A percentile compares a stretch with the other conserved stretches of the same genome.
Evolutionary conservation across 345 rosid species (phyloP).

Genomic region (Trapa bicornis): DNA sequence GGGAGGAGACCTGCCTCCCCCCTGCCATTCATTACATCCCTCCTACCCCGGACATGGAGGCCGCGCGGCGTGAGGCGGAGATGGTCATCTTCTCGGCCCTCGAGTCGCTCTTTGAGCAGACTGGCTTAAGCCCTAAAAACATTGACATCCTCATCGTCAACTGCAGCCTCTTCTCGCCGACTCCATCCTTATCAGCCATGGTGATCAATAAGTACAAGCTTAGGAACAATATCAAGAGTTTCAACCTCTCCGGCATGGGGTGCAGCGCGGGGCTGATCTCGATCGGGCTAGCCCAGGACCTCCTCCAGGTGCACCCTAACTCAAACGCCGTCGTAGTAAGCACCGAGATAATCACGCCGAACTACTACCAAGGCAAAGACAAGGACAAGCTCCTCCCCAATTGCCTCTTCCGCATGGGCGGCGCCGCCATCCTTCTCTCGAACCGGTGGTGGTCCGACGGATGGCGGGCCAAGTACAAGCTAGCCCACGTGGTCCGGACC

Average conservation of each 20-base stretch:
- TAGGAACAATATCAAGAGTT: slow-evolving; percentile 60
- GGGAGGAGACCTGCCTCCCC: slow-evolving; percentile 69
- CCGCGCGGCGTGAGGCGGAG: slow-evolving; percentile 49
- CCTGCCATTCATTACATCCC: slow-evolving; percentile 76
- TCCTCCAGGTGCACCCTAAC: slow-evolving; percentile 55
- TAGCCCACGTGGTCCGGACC: slow-evolving; percentile 58
- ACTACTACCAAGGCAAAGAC: slow-evolving; percentile 53
- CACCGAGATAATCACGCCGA: slow-evolving; percentile 64
- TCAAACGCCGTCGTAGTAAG: slow-evolving; percentile 54
- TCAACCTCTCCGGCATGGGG: slow-evolving; percentile 73
- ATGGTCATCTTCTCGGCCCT: slow-evolving; percentile 57
- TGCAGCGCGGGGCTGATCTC: slow-evolving; percentile 71
- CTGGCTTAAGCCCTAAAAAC: slow-evolving; percentile 48
- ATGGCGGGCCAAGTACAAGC: slow-evolving; percentile 50
- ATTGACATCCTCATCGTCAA: slow-evolving; percentile 57
- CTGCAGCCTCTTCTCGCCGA: slow-evolving; percentile 61
- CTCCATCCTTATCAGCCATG: slow-evolving; percentile 68
- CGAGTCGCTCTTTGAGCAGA: slow-evolving; percentile 46
- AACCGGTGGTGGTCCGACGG: slow-evolving; percentile 42
- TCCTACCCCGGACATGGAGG: slow-evolving; percentile 51
- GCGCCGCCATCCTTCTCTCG: slow-evolving; percentile 51
- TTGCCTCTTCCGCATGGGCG: slow-evolving; percentile 78
- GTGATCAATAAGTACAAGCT: slow-evolving; percentile 64
- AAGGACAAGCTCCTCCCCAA: slow-evolving; percentile 70
- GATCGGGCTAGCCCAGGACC: slow-evolving; percentile 52